These are phyloP conservation scores for Chondrus crispus DNA, from an alignment of 23 red algal genomes.

Conservation along the genomic window DNA sequence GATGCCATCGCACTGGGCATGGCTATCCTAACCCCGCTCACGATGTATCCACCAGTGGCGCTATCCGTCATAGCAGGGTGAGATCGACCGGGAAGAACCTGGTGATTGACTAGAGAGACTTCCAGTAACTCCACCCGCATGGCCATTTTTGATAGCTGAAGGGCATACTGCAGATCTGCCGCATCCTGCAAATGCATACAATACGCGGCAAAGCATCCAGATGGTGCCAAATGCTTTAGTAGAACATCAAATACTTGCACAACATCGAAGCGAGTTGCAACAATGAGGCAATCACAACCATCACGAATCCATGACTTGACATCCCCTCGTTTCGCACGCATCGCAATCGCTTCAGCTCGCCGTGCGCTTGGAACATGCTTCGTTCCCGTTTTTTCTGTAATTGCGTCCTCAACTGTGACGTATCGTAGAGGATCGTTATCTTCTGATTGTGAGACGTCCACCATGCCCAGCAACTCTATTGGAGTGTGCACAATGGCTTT, in stretches of 20 bases:
- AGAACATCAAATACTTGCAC: conserved; percentile 49
- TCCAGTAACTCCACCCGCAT: conserved; percentile 54
- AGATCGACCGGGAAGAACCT: conserved; percentile 65
- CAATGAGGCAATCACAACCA: conserved; percentile 37
- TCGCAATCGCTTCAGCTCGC: conserved; percentile 29
- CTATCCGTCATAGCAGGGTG: conserved; percentile 73
- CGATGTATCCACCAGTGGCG: conserved; percentile 53
- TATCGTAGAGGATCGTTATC: conserved; percentile 53
- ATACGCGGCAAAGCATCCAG: conserved; percentile 58
- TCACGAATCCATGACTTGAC: conserved; percentile 38
- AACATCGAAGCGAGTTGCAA: conserved; percentile 65
- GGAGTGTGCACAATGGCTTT: conserved; percentile 53
- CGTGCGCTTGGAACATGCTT: background rate
- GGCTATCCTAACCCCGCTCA: conserved; percentile 45
- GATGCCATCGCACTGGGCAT: background rate
- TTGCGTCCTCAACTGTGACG: background rate
- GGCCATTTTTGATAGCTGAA: conserved; percentile 46
- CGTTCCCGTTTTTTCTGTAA: background rate
- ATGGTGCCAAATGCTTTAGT: conserved; percentile 54
- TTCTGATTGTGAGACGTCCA: background rate
- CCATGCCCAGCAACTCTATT: conserved; percentile 17
- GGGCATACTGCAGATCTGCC: conserved; percentile 52
- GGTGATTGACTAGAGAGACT: conserved; percentile 48
- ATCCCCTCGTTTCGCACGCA: conserved; percentile 33
- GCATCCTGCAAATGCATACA: conserved; percentile 61